Conservation (phyloP, 1,284 basidiomycete genomes). For the Vanrija humicola region DNA sequence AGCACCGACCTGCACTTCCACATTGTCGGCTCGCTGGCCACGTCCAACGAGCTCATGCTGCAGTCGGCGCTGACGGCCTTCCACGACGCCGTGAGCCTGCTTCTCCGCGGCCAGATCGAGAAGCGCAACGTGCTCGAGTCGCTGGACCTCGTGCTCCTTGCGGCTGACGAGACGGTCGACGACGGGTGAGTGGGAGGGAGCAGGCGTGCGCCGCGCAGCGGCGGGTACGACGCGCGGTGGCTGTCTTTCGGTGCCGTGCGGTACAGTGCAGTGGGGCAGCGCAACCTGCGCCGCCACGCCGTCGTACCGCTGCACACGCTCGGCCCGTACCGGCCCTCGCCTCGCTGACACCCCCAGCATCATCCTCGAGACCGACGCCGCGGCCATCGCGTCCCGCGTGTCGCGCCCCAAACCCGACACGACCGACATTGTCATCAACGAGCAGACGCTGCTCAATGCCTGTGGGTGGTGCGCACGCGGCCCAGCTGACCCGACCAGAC, state of each 20-base stretch:
- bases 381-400: conserved; percentile 91
- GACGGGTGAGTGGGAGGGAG: conserved; percentile 69
- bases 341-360: conserved; percentile 58
- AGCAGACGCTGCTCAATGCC: conserved; percentile 89
- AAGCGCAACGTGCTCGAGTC: conserved; percentile 94
- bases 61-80: conserved; percentile 77
- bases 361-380: conserved; percentile 93
- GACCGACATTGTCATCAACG: conserved; percentile 97
- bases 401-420: conserved; percentile 89
- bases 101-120: conserved; percentile 89
- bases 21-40: conserved; percentile 74
- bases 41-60: conserved; percentile 97
- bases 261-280: no score
- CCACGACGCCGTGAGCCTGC: conserved; percentile 76
- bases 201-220: no score
- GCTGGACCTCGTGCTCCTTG: conserved; percentile 85
- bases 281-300: no score
- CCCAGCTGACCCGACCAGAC: conserved; percentile 47
- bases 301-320: no score
- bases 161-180: conserved; percentile 95
- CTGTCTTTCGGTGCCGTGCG: no score
- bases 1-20: conserved; percentile 94
- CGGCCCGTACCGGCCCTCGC: background rate
- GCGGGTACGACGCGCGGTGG: no score
- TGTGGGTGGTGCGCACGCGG: conserved; percentile 45